Percentiles rank a stretch among this genome's conserved stretches.
Conservation (phyloP, 768 basidiomycete genomes). For the Suillus variegatus region DNA sequence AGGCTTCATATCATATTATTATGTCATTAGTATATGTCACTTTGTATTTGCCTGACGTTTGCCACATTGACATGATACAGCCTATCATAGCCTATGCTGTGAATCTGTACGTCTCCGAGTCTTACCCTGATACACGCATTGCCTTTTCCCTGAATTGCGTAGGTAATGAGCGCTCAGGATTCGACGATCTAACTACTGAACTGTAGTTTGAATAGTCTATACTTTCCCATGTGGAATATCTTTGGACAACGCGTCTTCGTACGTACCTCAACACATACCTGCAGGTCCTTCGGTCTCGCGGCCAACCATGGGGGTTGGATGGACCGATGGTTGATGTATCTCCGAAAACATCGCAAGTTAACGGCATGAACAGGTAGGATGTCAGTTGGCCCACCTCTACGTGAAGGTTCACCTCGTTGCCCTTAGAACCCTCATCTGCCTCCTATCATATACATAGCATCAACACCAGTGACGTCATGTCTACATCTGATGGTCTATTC, state of each 20-base stretch:
- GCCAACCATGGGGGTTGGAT: conserved; percentile 18
- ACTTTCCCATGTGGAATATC: too few relatives aligned
- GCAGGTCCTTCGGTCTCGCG: neutral
- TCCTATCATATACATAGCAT: conserved; percentile 21
- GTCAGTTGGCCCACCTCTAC: neutral
- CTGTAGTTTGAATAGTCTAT: too few relatives aligned
- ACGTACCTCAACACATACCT: neutral
- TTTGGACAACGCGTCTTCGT: too few relatives aligned
- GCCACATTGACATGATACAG: neutral
- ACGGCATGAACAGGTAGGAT: conserved; percentile 11
- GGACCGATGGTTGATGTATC: conserved; percentile 15
- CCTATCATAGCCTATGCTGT: conserved; percentile 9
- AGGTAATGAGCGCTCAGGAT: too few relatives aligned
- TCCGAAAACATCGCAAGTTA: conserved; percentile 12
- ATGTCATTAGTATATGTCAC: conserved; percentile 12
- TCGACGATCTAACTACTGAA: too few relatives aligned
- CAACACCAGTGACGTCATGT: conserved; percentile 17
- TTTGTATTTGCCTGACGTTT: neutral
- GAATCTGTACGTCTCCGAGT: too few relatives aligned
- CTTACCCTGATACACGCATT: conserved; percentile 5
- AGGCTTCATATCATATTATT: conserved; percentile 10
- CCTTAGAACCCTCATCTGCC: conserved; percentile 17
- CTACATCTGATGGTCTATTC: neutral
- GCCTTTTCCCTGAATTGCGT: too few relatives aligned
- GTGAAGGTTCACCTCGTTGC: neutral